Percentiles rank a stretch among this genome's conserved stretches.
These are phyloP conservation scores for Bassia scoparia DNA, from an alignment of 148 eudicot genomes.

Conservation along the genomic window DNA sequence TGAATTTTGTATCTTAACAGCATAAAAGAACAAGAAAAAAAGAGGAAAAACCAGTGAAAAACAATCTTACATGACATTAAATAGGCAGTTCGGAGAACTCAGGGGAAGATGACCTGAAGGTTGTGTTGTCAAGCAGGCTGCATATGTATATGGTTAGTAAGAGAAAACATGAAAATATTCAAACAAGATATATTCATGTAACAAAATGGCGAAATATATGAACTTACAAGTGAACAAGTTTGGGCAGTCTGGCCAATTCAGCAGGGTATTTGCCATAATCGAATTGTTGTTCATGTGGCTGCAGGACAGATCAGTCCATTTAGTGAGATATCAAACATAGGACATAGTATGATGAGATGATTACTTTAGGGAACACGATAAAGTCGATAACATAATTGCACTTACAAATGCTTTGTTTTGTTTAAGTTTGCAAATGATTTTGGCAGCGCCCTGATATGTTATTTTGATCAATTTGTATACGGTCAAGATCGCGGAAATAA, in stretches of 20 bases:
- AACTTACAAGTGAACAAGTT: slow-evolving; percentile 74
- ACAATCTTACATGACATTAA: slow-evolving; percentile 57
- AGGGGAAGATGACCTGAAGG: slow-evolving; percentile 70
- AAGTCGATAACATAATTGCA: not conserved
- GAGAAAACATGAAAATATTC: not conserved
- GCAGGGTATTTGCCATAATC: slow-evolving; percentile 72
- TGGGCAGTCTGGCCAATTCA: slow-evolving; percentile 53
- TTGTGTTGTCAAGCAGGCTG: slow-evolving; percentile 82
- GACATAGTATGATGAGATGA: not conserved
- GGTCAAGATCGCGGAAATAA: slow-evolving; percentile 51
- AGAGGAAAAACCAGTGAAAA: slow-evolving; percentile 8
- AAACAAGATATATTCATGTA: not conserved
- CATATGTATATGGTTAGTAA: slow-evolving; percentile 13
- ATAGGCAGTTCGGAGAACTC: slow-evolving; percentile 55
- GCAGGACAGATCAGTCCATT: slow-evolving; percentile 6
- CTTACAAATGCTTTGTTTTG: slow-evolving; percentile 75
- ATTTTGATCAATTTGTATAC: slow-evolving; percentile 73
- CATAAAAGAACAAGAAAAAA: not conserved
- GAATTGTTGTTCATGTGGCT: slow-evolving; percentile 75
- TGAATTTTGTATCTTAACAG: not conserved
- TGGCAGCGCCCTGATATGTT: slow-evolving; percentile 73
- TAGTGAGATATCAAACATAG: not conserved
- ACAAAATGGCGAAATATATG: not conserved
- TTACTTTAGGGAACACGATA: not conserved
- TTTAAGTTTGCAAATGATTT: slow-evolving; percentile 66